phyloP scores from a whole-genome alignment of 495 filamentous ascomycete species.

The Penicillium ochrochloron region DNA sequence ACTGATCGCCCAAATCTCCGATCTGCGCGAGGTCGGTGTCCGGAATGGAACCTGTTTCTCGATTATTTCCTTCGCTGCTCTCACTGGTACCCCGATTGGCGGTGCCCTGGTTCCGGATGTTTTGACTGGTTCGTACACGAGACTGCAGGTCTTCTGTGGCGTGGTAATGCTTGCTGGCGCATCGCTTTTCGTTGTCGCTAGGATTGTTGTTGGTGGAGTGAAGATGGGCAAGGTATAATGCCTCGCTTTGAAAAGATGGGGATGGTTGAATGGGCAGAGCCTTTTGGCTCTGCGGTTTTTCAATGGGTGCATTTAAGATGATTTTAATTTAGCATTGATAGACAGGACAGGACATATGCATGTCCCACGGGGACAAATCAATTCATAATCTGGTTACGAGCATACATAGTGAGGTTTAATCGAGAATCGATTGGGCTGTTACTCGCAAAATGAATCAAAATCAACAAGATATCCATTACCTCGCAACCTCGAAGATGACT shows the following conservation, averaged over 20 bases:
- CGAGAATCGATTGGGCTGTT: neutral
- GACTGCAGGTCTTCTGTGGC: slow-evolving; percentile 70
- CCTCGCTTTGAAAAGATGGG: neutral
- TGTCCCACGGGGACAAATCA: neutral
- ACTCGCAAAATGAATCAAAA: neutral
- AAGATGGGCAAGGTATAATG: slow-evolving; percentile 40
- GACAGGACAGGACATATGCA: neutral
- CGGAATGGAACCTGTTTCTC: slow-evolving; percentile 72
- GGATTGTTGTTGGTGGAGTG: slow-evolving; percentile 40
- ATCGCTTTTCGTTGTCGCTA: slow-evolving; percentile 51
- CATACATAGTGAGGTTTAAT: neutral
- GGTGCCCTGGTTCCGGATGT: slow-evolving; percentile 65
- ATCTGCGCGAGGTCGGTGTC: slow-evolving; percentile 73
- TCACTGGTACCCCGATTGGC: slow-evolving; percentile 74
- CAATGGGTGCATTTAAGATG: neutral
- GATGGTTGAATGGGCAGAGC: neutral
- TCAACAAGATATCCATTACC: neutral
- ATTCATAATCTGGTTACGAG: neutral
- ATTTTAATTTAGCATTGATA: neutral
- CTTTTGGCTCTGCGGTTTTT: too few relatives aligned
- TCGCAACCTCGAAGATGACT: too few relatives aligned
- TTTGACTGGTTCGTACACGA: slow-evolving; percentile 57
- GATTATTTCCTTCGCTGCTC: slow-evolving; percentile 63
- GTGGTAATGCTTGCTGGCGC: slow-evolving; percentile 59
- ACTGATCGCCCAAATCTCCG: slow-evolving; percentile 71